Evolutionary conservation across 495 filamentous ascomycete genomes (phyloP), one percentile per base, ranked within the genome.

Genomic region (Chaetomium fimeti): DNA sequence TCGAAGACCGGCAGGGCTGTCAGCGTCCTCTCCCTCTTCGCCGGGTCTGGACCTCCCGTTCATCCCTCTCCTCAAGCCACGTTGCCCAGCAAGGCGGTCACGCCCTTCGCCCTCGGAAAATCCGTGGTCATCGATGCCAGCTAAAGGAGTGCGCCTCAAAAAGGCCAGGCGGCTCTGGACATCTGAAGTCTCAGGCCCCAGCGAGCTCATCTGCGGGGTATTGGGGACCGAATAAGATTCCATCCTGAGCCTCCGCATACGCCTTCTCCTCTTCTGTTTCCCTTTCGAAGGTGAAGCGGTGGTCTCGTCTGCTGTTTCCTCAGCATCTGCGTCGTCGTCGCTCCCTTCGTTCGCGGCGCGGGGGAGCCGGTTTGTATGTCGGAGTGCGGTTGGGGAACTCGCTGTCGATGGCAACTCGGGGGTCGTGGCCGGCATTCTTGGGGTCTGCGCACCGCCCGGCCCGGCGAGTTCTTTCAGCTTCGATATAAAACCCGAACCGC

Each of bases 21-120:
- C 83, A 53, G 67, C 68, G 38, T 81, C 80, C 45, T 77, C 78
- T 0, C 66, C 70, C 2, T 76, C 74, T 3, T 76, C 75, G 24
- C 55, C 57, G 7, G 29, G 15, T 15, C 55, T 62, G 15, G 72
- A 61, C 47, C 74, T 87, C 87, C 70, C 84, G 76, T 67, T 86
- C 32, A 36, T 36, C 68, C 70, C 89, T 79, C 66, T 79, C 71
- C 70, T 81, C 80, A 63, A 84, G 74, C 56, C 86, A 66, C 83
- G 81, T 69, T 70, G 81, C 80, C 62, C 62, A 18, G 84, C 75
- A 7, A 96, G 75, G 43, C 88, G 82, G 62, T 93, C 87, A 22
- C 91, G 87, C 32, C 92, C 92, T 72, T 96, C 93, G 62, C 93
- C 93, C 71, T 97, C 93, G 18, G 93, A 97, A 8, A 93, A 78